Evolutionary conservation across 257 asterid species (phyloP).

Genomic region (Ligustrum vulgare): DNA sequence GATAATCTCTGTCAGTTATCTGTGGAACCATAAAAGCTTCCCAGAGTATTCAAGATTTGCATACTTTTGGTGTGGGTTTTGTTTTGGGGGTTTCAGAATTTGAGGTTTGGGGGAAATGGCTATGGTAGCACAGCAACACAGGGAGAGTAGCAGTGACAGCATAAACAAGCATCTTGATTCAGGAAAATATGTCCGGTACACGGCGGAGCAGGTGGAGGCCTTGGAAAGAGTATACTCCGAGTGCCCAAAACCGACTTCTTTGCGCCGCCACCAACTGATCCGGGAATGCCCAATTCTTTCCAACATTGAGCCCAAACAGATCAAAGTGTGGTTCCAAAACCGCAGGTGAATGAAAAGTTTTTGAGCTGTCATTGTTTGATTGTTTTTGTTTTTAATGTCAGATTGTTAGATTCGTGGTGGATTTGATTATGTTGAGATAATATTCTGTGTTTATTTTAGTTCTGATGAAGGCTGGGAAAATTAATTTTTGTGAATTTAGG

Average conservation of each 20-base stretch:
- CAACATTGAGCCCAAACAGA: constrained; percentile 88
- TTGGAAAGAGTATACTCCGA: constrained; percentile 87
- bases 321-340: constrained; percentile 96
- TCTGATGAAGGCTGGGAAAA: not conserved
- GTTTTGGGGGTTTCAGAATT: not conserved
- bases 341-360: constrained; percentile 50
- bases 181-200: constrained; percentile 86
- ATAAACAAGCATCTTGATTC: constrained; percentile 68
- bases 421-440: too few relatives aligned
- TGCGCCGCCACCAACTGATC: constrained; percentile 84
- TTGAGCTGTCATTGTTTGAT: constrained; percentile 7
- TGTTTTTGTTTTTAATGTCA: not conserved
- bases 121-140: constrained; percentile 80
- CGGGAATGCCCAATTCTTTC: constrained; percentile 80
- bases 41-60: not conserved
- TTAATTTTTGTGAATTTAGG: constrained; percentile 37
- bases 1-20: constrained; percentile 32
- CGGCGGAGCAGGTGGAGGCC: constrained; percentile 94
- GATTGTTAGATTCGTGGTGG: too few relatives aligned
- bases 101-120: constrained; percentile 53
- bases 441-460: too few relatives aligned
- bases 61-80: not conserved
- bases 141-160: constrained; percentile 85
- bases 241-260: constrained; percentile 87
- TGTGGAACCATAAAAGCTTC: constrained; percentile 20